phyloP scores from a whole-genome alignment of 2,329 filamentous ascomycete species.

The Cytospora leucostoma region DNA sequence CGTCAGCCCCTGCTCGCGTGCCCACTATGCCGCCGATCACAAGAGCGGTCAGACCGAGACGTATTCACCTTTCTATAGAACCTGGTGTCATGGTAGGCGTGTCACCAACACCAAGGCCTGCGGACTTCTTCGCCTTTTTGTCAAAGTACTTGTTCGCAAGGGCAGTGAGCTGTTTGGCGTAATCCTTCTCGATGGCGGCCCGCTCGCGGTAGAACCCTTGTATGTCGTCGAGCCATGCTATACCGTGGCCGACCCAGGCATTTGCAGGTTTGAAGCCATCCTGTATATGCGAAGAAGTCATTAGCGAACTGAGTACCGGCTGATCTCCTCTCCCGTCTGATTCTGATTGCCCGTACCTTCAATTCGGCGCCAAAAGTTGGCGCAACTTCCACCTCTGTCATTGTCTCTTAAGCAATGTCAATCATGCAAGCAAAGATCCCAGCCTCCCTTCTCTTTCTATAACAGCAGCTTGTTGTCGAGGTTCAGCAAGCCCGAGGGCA shows the following conservation, averaged over 20 bases:
- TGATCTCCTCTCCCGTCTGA: not conserved
- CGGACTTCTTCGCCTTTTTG: slow-evolving; percentile 85
- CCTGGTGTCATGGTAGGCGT: slow-evolving; percentile 91
- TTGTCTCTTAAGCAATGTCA: slow-evolving; percentile 42
- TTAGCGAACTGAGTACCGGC: slow-evolving; percentile 4
- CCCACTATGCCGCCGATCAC: not conserved
- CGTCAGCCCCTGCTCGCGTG: slow-evolving; percentile 25
- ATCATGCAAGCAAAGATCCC: slow-evolving; percentile 23
- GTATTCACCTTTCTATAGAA: slow-evolving; percentile 76
- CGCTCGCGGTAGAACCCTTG: slow-evolving; percentile 97
- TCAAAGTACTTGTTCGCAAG: slow-evolving; percentile 97
- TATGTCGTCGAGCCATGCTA: slow-evolving; percentile 94
- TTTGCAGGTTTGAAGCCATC: slow-evolving; percentile 97
- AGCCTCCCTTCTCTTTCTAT: not conserved
- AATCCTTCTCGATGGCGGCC: slow-evolving; percentile 93
- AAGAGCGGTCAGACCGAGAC: slow-evolving; percentile 15
- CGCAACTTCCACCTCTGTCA: slow-evolving; percentile 80
- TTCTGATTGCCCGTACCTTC: slow-evolving; percentile 63
- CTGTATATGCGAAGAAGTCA: slow-evolving; percentile 47
- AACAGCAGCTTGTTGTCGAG: not conserved
- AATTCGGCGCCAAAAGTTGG: slow-evolving; percentile 91
- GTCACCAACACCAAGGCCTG: slow-evolving; percentile 88
- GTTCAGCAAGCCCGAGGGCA: slow-evolving; percentile 4
- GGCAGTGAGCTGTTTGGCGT: slow-evolving; percentile 81
- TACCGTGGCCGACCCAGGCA: slow-evolving; percentile 85